Evolutionary conservation across 2,329 filamentous ascomycete genomes (phyloP), one percentile per base, ranked within the genome.

Genomic region (Xylaria digitata): DNA sequence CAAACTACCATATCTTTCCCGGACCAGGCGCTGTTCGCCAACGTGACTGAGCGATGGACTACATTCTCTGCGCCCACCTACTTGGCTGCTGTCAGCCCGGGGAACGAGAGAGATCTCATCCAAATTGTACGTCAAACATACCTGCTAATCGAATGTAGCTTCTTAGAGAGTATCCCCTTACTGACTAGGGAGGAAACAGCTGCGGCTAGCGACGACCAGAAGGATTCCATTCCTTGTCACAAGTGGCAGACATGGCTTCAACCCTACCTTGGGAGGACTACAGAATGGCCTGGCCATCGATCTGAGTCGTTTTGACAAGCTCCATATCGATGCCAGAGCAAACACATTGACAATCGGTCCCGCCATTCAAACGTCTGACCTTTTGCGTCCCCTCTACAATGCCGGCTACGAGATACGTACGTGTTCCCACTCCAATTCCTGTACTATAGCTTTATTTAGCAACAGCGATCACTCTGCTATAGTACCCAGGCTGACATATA

Each of bases 21-120:
- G 1, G 66, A 48, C 37, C 61, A 65, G 23, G 55, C 52, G 13
- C 48, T 13, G 9, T 71, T 71, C 37, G 45, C 40, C 13, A 52
- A 62, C n/a, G 61, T 60, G 7, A 71, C 63, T 8, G 17, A 50
- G 13, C 52, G 67, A 45, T 71, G 70, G 70, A 54, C 54, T 42
- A 50, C 30, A 13, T 66, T 60, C 37, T 46, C 30, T n/a, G 59
- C 52, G 2, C 70, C 70, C 1, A 61, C 7, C 1, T 70, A 56
- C 52, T 3, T 42, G 3, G 66, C 66, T 23, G 66, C 59, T 11
- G 52, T 70, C 15, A 59, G n/a, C 8, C 68, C 68, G 23, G 37
- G 19, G 3, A 66, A 21, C 7, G 68, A 68, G 15, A 45, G 62
- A 19, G 61, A 63, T 11, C 50, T 68, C 13, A 66, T 37, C 1